Conservation (phyloP, 2,329 filamentous ascomycete genomes). For the Pseudocercospora musae region DNA sequence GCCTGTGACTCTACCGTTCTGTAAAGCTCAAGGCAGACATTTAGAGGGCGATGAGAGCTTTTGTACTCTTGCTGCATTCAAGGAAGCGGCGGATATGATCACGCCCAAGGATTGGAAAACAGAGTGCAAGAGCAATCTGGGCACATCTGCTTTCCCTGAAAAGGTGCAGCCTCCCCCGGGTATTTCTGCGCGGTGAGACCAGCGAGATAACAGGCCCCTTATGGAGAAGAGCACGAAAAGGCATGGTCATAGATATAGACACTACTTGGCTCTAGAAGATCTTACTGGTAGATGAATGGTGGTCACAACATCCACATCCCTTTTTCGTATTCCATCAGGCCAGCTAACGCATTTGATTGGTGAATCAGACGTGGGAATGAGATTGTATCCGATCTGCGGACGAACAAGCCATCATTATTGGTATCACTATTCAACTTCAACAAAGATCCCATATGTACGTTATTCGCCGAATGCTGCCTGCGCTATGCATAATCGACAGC, state of each 20-base stretch:
- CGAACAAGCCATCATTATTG: background rate
- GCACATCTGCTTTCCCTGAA: constrained; percentile 42
- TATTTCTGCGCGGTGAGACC: background rate
- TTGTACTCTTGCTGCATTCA: constrained; percentile 91
- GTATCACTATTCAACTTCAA: background rate
- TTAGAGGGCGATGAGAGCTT: constrained; percentile 82
- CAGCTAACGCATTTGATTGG: background rate
- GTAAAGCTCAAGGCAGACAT: constrained; percentile 72
- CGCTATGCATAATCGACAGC: background rate
- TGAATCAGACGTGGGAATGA: background rate
- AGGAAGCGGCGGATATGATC: constrained; percentile 84
- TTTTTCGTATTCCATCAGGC: background rate
- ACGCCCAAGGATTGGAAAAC: constrained; percentile 76
- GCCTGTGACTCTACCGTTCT: constrained; percentile 78
- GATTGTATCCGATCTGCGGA: background rate
- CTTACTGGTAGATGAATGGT: background rate
- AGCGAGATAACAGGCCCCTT: background rate
- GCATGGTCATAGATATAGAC: background rate
- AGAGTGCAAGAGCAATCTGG: constrained; percentile 59
- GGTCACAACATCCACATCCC: background rate
- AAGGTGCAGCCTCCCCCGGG: constrained; percentile 20
- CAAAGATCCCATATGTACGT: background rate
- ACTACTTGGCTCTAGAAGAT: background rate
- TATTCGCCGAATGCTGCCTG: background rate
- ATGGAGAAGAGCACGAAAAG: background rate